phyloP scores from a whole-genome alignment of 2,329 filamentous ascomycete genomes.

The Trichoderma koningiopsis region DNA sequence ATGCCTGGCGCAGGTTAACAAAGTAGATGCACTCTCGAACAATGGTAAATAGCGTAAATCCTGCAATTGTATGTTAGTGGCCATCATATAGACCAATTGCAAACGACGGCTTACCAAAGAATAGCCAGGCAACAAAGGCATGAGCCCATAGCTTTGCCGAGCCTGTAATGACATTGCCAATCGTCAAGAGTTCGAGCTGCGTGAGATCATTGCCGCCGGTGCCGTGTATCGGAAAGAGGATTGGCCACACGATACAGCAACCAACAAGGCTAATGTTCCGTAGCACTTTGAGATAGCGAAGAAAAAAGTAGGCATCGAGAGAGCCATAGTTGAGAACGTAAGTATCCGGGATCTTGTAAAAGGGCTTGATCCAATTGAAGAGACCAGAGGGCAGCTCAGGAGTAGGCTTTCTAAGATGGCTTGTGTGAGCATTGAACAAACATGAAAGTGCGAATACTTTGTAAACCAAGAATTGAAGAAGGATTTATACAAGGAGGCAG shows the following conservation, averaged over 20 bases:
- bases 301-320: conserved; percentile 86
- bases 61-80: conserved; percentile 41
- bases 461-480: not conserved
- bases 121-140: conserved; percentile 77
- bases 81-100: not conserved
- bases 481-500: not conserved
- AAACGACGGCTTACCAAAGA: conserved; percentile 49
- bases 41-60: conserved; percentile 85
- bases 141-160: conserved; percentile 74
- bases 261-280: conserved; percentile 85
- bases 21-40: conserved; percentile 88
- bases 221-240: conserved; percentile 82
- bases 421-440: not conserved
- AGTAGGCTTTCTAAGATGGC: conserved; percentile 54
- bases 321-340: conserved; percentile 88
- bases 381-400: conserved; percentile 61
- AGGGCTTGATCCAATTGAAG: conserved; percentile 67
- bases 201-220: conserved; percentile 68
- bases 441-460: not conserved
- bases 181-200: conserved; percentile 77
- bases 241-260: conserved; percentile 80
- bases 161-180: conserved; percentile 73
- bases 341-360: conserved; percentile 71
- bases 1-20: conserved; percentile 90
- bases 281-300: conserved; percentile 70